Conservation (phyloP, 2,329 filamentous ascomycete species). For the Mycosphaerella sp. region DNA sequence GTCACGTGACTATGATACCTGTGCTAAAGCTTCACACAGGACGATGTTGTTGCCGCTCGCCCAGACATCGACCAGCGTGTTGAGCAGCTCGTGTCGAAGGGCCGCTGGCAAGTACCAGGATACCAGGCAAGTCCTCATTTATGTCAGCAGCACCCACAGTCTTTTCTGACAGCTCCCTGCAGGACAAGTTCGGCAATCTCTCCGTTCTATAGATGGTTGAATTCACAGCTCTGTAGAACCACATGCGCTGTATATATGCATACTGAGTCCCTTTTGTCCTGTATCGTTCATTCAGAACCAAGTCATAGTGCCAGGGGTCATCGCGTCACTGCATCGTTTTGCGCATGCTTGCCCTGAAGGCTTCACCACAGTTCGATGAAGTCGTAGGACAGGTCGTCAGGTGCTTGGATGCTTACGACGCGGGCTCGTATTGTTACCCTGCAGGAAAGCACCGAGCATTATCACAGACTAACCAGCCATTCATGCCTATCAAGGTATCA, state of each 20-base stretch:
- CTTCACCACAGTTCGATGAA: too few relatives aligned
- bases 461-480: too few relatives aligned
- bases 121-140: conserved; percentile 74
- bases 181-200: conserved; percentile 99
- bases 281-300: not conserved
- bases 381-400: too few relatives aligned
- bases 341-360: not conserved
- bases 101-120: conserved; percentile 94
- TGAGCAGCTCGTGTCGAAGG: conserved; percentile 88
- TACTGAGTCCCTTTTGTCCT: conserved; percentile 17
- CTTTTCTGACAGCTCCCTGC: conserved; percentile 18
- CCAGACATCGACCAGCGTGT: conserved; percentile 98
- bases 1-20: conserved; percentile 5
- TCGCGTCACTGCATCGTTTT: not conserved
- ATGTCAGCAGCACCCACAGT: not conserved
- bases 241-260: conserved; percentile 21
- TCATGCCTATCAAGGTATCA: too few relatives aligned
- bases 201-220: conserved; percentile 70
- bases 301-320: not conserved
- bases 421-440: too few relatives aligned
- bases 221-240: conserved; percentile 21
- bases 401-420: too few relatives aligned
- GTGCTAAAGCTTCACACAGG: conserved; percentile 46
- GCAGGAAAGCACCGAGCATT: too few relatives aligned
- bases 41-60: conserved; percentile 88